Base-by-base conservation (phyloP, 2,329 filamentous ascomycete genomes). In the Plenodomus biglobosus region DNA sequence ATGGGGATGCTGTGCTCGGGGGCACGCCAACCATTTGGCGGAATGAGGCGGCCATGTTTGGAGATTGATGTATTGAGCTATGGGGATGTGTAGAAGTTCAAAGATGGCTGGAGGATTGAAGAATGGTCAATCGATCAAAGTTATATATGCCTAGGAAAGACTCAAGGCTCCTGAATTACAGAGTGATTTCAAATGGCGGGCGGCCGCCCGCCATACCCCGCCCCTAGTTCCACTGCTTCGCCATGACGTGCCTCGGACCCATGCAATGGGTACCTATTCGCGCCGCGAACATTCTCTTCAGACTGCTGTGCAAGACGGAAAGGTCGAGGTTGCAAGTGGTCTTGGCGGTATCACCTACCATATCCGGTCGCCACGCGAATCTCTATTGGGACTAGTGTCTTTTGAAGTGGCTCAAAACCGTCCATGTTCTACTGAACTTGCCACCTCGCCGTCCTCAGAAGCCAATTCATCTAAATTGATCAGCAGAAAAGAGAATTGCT, bases 1-100 rank as follows among this genome's bases (percentile, higher is more conserved):
- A 66, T 0, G 79, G 72, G 0, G 80, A 79, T 7, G 84, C 84
- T 0, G 78, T 80, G 13, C 80, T 82, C 19, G 78, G 77, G 8
- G 74, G 64, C 11, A 79, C 71, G 48, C 84, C 84, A 45, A 86
- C 61, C 48, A 83, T 70, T 15, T 71, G 49, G 48, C 82, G 80
- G 72, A 83, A 80, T 13, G 51, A 51, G 34, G 43, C 27, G 5
- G 51, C 41, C 56, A 58, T 58, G 20, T 24, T 46, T 7, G 21
- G 17, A 18, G 38, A 40, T 22, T 27, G 38, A n/a, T 27, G 21
- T 30, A 17, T 37, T 17, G 35, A 4, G 35, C 15, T 37, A 4
- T 5, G 11, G 18, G 16, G 3, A 10, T 15, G 11, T 32, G 15
- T 32, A 5, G 27, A 32, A 11, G 27, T 32, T 10, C n/a, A 32